Percentiles rank a stretch among this genome's conserved stretches.
Conservation (phyloP, 2,329 filamentous ascomycete genomes). For the Penicillium janthinellum region DNA sequence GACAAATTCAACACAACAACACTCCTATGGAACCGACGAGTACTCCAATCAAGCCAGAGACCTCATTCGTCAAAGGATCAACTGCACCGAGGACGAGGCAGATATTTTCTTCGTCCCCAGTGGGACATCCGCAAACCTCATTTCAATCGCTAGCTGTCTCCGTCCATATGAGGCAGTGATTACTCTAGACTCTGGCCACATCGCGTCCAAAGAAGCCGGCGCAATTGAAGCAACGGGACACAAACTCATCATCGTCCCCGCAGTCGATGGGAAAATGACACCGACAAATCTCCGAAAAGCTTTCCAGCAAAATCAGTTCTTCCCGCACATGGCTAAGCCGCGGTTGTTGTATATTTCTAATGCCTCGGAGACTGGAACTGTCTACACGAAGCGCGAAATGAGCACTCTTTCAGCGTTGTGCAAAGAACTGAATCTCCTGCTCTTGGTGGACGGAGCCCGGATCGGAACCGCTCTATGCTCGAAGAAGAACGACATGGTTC, state of each 20-base stretch:
- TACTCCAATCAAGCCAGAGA: slow-evolving; percentile 48
- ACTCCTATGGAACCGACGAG: slow-evolving; percentile 52
- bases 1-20: slow-evolving; percentile 51
- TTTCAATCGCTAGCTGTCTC: slow-evolving; percentile 55
- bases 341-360: slow-evolving; percentile 57
- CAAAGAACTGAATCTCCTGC: slow-evolving; percentile 44
- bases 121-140: slow-evolving; percentile 56
- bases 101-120: slow-evolving; percentile 56
- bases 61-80: slow-evolving; percentile 42
- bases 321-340: slow-evolving; percentile 56
- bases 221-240: slow-evolving; percentile 56
- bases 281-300: slow-evolving; percentile 46
- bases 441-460: slow-evolving; percentile 54
- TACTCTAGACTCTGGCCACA: slow-evolving; percentile 54
- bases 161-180: slow-evolving; percentile 56
- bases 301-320: slow-evolving; percentile 53
- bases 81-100: slow-evolving; percentile 38
- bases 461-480: slow-evolving; percentile 50
- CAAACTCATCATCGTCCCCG: slow-evolving; percentile 54
- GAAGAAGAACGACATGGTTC: slow-evolving; percentile 46
- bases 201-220: slow-evolving; percentile 54
- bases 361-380: slow-evolving; percentile 54
- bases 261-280: slow-evolving; percentile 52
- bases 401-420: slow-evolving; percentile 48
- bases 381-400: slow-evolving; percentile 51